Conservation (phyloP, 805 yeast genomes). For the Zygotorulaspora danielsina region DNA sequence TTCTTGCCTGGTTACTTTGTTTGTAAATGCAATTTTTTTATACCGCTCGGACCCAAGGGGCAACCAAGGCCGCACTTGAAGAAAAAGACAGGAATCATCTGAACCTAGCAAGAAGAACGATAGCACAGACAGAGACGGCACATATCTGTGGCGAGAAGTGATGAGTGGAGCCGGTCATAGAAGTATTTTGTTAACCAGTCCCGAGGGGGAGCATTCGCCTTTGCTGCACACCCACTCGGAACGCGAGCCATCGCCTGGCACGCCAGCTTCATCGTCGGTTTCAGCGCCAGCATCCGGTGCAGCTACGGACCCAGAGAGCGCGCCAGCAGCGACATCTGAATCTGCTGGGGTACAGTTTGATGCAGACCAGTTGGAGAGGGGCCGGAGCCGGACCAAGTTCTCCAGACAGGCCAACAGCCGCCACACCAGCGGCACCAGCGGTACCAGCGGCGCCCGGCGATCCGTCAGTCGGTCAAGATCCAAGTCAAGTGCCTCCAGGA, state of each 20-base stretch:
- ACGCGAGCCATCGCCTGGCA: conserved; percentile 1
- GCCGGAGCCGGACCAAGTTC: conserved; percentile 28
- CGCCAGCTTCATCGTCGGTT: background rate
- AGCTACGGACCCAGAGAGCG: background rate
- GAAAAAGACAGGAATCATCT: no score
- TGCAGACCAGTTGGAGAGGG: conserved; percentile 29
- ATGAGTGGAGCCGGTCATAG: conserved; percentile 14
- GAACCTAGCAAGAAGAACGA: no score
- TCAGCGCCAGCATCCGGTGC: conserved; percentile 4
- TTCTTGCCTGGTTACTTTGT: no score
- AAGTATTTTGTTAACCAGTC: conserved; percentile 24
- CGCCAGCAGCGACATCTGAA: conserved; percentile 1
- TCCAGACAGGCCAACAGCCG: conserved; percentile 9
- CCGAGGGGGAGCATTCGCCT: conserved; percentile 19
- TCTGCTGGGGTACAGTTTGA: conserved; percentile 27
- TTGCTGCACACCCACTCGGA: background rate
- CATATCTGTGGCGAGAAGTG: no score
- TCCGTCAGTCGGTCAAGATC: conserved; percentile 30
- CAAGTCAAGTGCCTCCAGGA: conserved; percentile 30
- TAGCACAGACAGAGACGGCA: background rate
- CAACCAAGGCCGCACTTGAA: no score
- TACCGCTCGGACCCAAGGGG: no score
- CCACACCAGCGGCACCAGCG: no score
- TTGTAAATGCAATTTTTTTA: no score
- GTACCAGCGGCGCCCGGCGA: conserved; percentile 11